Base-by-base conservation (phyloP, 805 yeast species). In the Myxozyma neglecta region DNA sequence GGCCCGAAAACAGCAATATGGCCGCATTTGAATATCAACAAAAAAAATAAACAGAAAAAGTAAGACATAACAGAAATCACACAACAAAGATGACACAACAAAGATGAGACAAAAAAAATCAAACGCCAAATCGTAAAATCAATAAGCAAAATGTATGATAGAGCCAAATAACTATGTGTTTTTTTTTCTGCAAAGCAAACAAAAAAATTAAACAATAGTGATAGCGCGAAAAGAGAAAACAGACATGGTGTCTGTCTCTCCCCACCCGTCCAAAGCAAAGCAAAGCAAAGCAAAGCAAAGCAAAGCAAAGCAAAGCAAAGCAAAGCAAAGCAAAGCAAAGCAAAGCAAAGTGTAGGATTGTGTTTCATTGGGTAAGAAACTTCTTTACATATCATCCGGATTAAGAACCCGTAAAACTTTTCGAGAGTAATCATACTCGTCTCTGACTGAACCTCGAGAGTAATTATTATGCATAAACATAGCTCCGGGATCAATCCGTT, bases 391-490 rank as follows among this genome's bases (percentile, higher is more conserved):
- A 40, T 66, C 68, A 51, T 74, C 79, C 1, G 81, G 81, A 66
- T 85, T 85, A 4, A 85, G 79, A 32, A 85, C 85, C 43, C 83
- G 73, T 42, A 85, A 73, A 6, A 85, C 86, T 60, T 81, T 76
- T 47, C 88, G 74, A 3, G 83, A 77, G 68, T 85, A 85, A 68
- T 85, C 88, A 64, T 77, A 76, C 59, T 85, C 82, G 69, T 85
- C 89, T 18, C 78, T 82, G 40, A 85, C 69, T 39, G 83, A 77
- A 50, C 79, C 74, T 48, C 77, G 72, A 7, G 84, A 80, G 40
- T 77, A 79, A 66, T 78, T 78, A 50, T 76, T 70, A 56, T 80
- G 81, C 54, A 50, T 45, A 63, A 80, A 79, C 75, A 83, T 76
- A 50, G 79, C 79, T 56, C 77, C 74, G 5, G 89, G 89, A 65